Base-by-base conservation (phyloP, 106 monocot genomes). In the Agapanthus africanus region DNA sequence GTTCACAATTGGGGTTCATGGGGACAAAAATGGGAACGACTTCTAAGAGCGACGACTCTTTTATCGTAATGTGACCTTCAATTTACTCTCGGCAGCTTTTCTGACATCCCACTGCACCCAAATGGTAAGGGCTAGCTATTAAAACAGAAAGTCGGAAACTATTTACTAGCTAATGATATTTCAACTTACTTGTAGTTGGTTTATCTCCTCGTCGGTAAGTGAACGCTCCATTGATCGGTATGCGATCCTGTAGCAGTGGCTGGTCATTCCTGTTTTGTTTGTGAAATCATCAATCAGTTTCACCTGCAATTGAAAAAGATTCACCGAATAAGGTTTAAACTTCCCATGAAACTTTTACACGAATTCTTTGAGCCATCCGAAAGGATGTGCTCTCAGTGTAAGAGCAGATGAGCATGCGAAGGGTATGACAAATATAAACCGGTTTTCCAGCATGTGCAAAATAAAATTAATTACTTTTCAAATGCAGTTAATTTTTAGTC, bases 161-260 rank as follows among this genome's bases (percentile, higher is more conserved):
- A 50, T 5, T 26, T 41, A n/a, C 65, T 22, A 5, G 50, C 21
- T 31, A 16, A 28, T 0, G 19, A 69, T 0, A 49, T 2, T 13
- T 16, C 3, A 8, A 36, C 40, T 26, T 30, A 86, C 95, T 91
- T 95, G 91, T 65, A 95, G 60, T 68, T 91, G 77, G 70, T 95
- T 95, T 46, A 88, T 84, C 74, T 95, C 95, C 36, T 91, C 95
- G 72, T 95, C 95, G 18, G 95, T 91, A 36, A 95, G 88, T 35
- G 95, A 91, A 11, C 91, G 87, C 62, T 95, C 95, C 88, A 86
- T 95, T 18, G 95, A 95, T 21, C 95, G 68, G 49, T 95, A 95
- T 27, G 84, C 78, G 44, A 95, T 91, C 50, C 95, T 83, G 66
- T 95, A 95, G 63, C 95, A 95, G 54, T 95, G 91, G 63, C 91